A percentile compares a stretch with the other conserved stretches of the same genome.
phyloP scores from a whole-genome alignment of 176 grass and related monocot genomes.

The Zea luxurians region DNA sequence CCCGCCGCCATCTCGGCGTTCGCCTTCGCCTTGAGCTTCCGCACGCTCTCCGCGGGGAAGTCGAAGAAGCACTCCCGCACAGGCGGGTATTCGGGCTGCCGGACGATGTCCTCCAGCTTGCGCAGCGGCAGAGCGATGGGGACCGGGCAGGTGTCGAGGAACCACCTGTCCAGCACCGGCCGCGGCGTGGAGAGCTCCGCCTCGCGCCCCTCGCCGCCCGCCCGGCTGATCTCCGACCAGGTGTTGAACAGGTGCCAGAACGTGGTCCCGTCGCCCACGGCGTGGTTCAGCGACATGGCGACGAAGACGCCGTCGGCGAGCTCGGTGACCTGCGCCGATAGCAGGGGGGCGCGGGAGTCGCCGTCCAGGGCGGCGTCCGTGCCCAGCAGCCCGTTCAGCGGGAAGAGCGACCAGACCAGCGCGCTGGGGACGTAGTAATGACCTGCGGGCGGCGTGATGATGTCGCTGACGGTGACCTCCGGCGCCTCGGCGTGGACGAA shows the following conservation, averaged over 20 bases:
- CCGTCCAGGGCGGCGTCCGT: too few species aligned
- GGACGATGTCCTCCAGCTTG: conserved; percentile 9
- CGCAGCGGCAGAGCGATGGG: conserved; percentile 23
- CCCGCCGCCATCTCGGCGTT: conserved; percentile 33
- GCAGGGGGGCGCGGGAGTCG: too few species aligned
- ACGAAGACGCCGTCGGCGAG: conserved; percentile 56
- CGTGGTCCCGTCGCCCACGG: conserved; percentile 8
- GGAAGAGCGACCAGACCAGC: too few species aligned
- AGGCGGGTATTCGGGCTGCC: not conserved
- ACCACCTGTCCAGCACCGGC: conserved; percentile 24
- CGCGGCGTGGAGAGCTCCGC: not conserved
- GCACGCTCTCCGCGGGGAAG: conserved; percentile 18
- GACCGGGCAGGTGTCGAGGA: conserved; percentile 3
- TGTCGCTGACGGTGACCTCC: too few species aligned
- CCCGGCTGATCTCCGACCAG: conserved; percentile 43
- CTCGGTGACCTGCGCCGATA: conserved; percentile 43
- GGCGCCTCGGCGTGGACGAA: too few species aligned
- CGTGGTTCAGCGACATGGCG: conserved; percentile 39
- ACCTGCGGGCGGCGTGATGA: too few species aligned
- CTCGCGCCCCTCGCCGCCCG: too few species aligned
- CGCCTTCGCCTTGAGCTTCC: conserved; percentile 38
- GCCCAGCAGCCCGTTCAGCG: too few species aligned
- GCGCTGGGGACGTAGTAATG: too few species aligned
- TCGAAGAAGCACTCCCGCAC: conserved; percentile 39
- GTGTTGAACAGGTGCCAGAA: conserved; percentile 51